Evolutionary conservation across 192 early-diverging fungal species (phyloP), one percentile per base, ranked within the genome.

Genomic region (Podila epicladia): DNA sequence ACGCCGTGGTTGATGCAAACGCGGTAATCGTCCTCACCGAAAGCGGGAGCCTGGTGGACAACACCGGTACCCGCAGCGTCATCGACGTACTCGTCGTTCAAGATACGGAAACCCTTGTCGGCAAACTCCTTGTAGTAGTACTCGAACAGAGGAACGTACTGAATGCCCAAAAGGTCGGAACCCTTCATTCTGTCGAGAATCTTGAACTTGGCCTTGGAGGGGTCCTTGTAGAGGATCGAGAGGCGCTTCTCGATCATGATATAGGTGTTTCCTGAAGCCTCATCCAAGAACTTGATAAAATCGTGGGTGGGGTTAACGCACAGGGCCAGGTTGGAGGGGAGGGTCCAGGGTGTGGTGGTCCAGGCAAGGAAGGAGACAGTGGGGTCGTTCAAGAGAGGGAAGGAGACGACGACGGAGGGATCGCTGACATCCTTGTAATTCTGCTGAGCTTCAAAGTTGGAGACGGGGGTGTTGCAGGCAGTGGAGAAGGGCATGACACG

Each of bases 301-400:
- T 98, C 95, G 84, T 94, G 97, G 12, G 92, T 89, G 32, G 97
- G 96, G 86, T 99, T 87, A 57, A 98, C 94, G 79, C 93, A 95
- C 4, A 99, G 91, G 51, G 94, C 98, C 80, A 98, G 85, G 87
- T 98, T 98, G 84, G 92, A 94, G 38, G 97, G 97, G 69, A 99
- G 84, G 5, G 98, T 99, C 98, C 98, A 99, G 61, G 98, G 98
- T 17, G 98, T 99, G 59, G 98, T 99, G 31, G 98, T 99, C 97
- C 97, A 99, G 3, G 98, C 97, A 55, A 99, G 87, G 72, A 99
- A 85, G 28, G 88, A 74, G 26, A 93, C 92, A 7, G 86, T 74
- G 20, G 96, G 94, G 60, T 98, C 97, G 49, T 74, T 82, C 67
- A 91, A 83, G 58, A 99, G 88, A 64, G 98, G 97, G 89, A 99